Conservation (phyloP, 345 rosid species). For the Carallia pectinifolia region DNA sequence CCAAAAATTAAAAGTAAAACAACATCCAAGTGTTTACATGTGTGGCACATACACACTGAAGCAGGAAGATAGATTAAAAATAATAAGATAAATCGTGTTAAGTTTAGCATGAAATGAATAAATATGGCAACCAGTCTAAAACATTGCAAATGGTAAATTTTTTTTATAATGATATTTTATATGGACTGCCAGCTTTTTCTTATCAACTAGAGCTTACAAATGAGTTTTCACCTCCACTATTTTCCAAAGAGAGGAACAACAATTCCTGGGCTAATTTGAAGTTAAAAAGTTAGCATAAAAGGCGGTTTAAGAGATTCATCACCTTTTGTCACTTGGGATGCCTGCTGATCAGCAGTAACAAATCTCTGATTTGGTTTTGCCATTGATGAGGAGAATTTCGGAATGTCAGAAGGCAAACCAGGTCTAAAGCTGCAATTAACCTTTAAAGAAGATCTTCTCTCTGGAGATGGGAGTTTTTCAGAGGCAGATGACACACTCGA, state of each 20-base stretch:
- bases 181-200: neutral
- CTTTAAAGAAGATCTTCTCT: neutral
- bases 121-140: neutral
- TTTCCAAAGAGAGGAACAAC: too few species aligned
- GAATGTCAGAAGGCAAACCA: too few species aligned
- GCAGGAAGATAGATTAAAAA: neutral
- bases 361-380: too few species aligned
- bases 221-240: neutral
- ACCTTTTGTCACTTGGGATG: too few species aligned
- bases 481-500: constrained; percentile 8
- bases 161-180: neutral
- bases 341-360: too few species aligned
- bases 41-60: neutral
- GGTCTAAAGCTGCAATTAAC: constrained; percentile 3
- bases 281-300: too few species aligned
- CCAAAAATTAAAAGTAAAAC: neutral
- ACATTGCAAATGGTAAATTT: neutral
- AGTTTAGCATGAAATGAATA: neutral
- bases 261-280: too few species aligned
- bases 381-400: too few species aligned
- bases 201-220: neutral
- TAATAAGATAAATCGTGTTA: neutral
- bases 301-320: too few species aligned
- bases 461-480: neutral
- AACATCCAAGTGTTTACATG: neutral